Evolutionary conservation across 1,284 basidiomycete species (phyloP), one percentile per base, ranked within the genome.

Genomic region (Pyrrhoderma lamaoense): DNA sequence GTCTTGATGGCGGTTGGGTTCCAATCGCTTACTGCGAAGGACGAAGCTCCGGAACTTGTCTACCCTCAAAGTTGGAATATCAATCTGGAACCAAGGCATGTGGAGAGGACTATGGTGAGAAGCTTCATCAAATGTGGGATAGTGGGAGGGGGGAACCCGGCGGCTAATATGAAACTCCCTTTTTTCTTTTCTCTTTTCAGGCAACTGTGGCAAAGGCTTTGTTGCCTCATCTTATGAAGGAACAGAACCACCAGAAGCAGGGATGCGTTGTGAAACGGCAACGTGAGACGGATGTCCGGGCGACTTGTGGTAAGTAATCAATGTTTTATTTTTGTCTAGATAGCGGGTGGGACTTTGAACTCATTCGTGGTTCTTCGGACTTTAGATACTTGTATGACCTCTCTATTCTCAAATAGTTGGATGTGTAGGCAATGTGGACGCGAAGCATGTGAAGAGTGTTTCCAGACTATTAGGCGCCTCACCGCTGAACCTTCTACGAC

Each of bases 401-500:
- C 90, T 13, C 82, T 97, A 54, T 95, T 96, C 65, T 85, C 85
- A 4, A 84, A 83, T 52, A 89, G 82, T 53, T 96, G 85, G 80
- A 87, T 93, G 75, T 97, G 93, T 65, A 75, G 80, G 8, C 64
- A 77, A n/a, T 97, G 93, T 64, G 93, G 92, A 1, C 81, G 90
- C 13, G 94, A 96, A 66, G 83, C 88, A 14, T 97, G 93, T 62
- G 73, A 82, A 0, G 84, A 89, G 50, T 97, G 94, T 64, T 89
- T 81, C 61, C 70, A 76, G 22, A 82, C 80, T 57, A 79, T 96
- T 52, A 70, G 70, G 55, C 79, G 83, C 16, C 67, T 87, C 23
- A 81, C 82, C 2, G 69, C 74, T 42, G 75, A 79, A 50, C 69
- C 70, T 38, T 65, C 71, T 2, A 72, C 22, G 73, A 77, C 7